Base-by-base conservation (phyloP, 805 yeast genomes). In the Wickerhamomyces subpelliculosus region DNA sequence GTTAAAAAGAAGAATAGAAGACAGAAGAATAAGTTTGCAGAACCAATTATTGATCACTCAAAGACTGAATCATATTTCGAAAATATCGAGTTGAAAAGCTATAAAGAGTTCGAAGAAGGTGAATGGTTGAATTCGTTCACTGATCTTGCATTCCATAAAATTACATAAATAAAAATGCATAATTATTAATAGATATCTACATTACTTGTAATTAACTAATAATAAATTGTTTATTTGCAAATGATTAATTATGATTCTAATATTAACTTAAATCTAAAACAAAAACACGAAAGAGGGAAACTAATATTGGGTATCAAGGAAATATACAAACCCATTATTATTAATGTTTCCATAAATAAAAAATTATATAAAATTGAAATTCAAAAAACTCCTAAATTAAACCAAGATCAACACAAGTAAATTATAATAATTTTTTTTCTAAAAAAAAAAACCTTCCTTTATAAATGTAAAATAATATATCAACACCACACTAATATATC, bases 51-150 rank as follows among this genome's bases (percentile, higher is more conserved):
- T 5, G 55, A 54, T 21, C 66, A 69, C 45, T 50, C 58, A 29
- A 49, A 40, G 24, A 51, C 49, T 4, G 44, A 45, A 1, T 37
- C 57, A 12, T 68, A 68, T 47, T 72, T 70, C 43, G 35, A 39
- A 1, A 35, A 37, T 1, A 48, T 61, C 1, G 10, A 37, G 2
- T 39, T 64, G 8, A 38, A 17, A 0, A 48, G 54, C 23, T 57
- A 49, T 36, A 46, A 37, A 18, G 43, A 54, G 8, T 48, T 44
- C 21, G 51, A 55, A 38, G 56, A 52, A 13, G 70, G 67, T 1
- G 60, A 57, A 1, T 75, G 79, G 79, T 57, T 65, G 2, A 72
- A 72, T 40, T 60, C 80, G 16, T 75, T 75, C 46, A 66, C 77
- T 1, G 80, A 75, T 46, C 48, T 75, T 14, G 64, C 79, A 5